These are phyloP conservation scores for Ceratocystis lukuohia DNA, from an alignment of 2,329 filamentous ascomycete species.

Conservation along the genomic window DNA sequence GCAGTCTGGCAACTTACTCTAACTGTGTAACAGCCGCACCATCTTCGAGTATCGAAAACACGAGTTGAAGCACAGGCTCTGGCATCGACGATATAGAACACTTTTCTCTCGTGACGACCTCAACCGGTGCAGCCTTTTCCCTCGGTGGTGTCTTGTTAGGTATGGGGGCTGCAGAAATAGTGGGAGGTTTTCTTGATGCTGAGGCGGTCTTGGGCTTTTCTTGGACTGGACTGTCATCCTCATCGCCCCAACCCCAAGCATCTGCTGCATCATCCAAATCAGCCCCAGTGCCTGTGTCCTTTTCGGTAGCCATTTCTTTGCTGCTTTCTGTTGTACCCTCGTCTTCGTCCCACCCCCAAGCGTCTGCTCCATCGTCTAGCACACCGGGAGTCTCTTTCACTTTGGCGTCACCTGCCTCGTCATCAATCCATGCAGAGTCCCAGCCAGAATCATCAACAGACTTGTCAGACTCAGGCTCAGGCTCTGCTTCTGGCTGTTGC, in stretches of 20 bases:
- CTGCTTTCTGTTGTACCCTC: constrained; percentile 31
- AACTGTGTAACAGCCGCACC: constrained; percentile 45
- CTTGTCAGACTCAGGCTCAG: constrained; percentile 23
- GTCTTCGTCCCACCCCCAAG: constrained; percentile 76
- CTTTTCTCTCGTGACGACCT: constrained; percentile 68
- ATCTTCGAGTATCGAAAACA: constrained; percentile 47
- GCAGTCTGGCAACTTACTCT: constrained; percentile 26
- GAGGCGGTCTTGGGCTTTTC: neutral
- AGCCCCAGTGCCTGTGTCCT: constrained; percentile 10
- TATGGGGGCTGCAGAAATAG: constrained; percentile 21
- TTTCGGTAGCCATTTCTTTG: constrained; percentile 15
- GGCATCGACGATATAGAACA: constrained; percentile 86
- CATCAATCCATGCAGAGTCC: constrained; percentile 69
- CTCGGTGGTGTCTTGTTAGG: constrained; percentile 15
- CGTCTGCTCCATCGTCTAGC: constrained; percentile 42
- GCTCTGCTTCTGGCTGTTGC: constrained; percentile 47
- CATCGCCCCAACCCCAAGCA: constrained; percentile 76
- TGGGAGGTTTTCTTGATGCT: constrained; percentile 6
- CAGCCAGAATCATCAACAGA: constrained; percentile 47
- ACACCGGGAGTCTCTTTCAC: constrained; percentile 22
- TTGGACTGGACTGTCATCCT: constrained; percentile 33
- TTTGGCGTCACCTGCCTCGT: constrained; percentile 27
- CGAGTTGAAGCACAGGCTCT: constrained; percentile 56
- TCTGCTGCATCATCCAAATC: constrained; percentile 43
- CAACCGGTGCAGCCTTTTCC: constrained; percentile 33